Evolutionary conservation across 2,329 filamentous ascomycete species (phyloP).

Genomic region (Daldinia sp.): DNA sequence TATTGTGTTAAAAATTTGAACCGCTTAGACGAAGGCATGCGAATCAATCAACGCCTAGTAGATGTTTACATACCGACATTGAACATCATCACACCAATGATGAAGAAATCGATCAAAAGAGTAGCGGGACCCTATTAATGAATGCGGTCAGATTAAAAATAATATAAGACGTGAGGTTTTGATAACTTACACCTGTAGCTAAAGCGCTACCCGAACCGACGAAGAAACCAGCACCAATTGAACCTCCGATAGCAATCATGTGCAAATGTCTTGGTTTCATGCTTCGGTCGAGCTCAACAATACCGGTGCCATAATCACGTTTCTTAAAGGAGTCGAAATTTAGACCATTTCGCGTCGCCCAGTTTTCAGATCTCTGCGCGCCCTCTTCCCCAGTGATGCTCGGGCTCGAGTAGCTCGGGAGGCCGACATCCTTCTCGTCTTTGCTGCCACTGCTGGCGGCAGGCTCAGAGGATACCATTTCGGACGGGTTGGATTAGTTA

Average conservation of each 20-base stretch:
- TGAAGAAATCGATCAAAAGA: slow-evolving; percentile 63
- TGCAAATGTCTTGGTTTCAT: slow-evolving; percentile 65
- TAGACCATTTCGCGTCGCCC: slow-evolving; percentile 57
- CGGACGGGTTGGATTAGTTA: slow-evolving; percentile 13
- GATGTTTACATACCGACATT: slow-evolving; percentile 59
- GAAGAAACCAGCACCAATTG: slow-evolving; percentile 72
- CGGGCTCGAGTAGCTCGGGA: slow-evolving; percentile 44
- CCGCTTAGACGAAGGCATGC: not conserved
- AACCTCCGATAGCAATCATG: slow-evolving; percentile 67
- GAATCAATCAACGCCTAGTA: not conserved
- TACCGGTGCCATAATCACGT: slow-evolving; percentile 53
- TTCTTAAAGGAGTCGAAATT: slow-evolving; percentile 58
- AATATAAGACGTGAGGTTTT: not conserved
- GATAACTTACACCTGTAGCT: slow-evolving; percentile 56
- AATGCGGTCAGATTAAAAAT: slow-evolving; percentile 19
- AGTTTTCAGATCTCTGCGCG: slow-evolving; percentile 47
- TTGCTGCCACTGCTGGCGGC: slow-evolving; percentile 43
- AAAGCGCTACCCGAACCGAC: slow-evolving; percentile 68
- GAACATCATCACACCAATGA: slow-evolving; percentile 71
- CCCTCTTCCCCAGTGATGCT: slow-evolving; percentile 35
- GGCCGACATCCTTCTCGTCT: slow-evolving; percentile 50
- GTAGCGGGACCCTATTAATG: slow-evolving; percentile 56
- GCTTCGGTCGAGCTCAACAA: slow-evolving; percentile 55
- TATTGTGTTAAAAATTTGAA: slow-evolving; percentile 30
- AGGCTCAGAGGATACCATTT: slow-evolving; percentile 45